Evolutionary conservation across 192 early-diverging fungal genomes (phyloP).

Genomic region (Gigaspora rosea): DNA sequence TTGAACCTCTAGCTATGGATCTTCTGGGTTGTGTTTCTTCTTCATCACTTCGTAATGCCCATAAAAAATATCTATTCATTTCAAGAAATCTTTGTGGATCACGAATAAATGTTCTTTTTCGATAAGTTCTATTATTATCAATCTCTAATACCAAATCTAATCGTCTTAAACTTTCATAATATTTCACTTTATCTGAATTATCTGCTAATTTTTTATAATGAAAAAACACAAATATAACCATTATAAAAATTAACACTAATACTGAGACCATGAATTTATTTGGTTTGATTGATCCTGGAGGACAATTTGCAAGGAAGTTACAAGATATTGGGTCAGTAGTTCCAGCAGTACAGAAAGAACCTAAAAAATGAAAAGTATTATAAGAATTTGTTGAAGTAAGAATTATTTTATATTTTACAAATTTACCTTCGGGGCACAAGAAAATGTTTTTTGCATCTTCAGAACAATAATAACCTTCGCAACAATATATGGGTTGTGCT

Average conservation of each 20-base stretch:
- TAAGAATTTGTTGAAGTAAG: not conserved
- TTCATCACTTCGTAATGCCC: no score
- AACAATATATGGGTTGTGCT: constrained; percentile 63
- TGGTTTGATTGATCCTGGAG: constrained; percentile 34
- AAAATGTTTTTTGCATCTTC: constrained; percentile 43
- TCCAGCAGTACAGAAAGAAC: not conserved
- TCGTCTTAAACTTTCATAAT: no score
- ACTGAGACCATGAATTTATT: constrained; percentile 38
- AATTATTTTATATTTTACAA: constrained; percentile 12
- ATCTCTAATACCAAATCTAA: no score
- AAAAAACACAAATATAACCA: constrained; percentile 39
- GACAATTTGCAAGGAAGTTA: constrained; percentile 38
- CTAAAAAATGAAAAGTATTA: not conserved
- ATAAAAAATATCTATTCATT: no score
- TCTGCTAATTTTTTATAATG: constrained; percentile 35
- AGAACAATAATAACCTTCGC: constrained; percentile 58
- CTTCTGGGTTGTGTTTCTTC: no score
- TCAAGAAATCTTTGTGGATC: no score
- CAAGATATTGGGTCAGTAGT: constrained; percentile 31
- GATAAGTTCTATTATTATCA: no score
- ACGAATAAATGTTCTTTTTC: no score
- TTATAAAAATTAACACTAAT: constrained; percentile 32
- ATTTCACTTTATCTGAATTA: constrained; percentile 35
- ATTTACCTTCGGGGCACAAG: constrained; percentile 48
- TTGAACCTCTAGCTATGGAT: not conserved